These are phyloP conservation scores for Myxozyma mucilagina DNA, from an alignment of 805 yeast species.

Conservation along the genomic window DNA sequence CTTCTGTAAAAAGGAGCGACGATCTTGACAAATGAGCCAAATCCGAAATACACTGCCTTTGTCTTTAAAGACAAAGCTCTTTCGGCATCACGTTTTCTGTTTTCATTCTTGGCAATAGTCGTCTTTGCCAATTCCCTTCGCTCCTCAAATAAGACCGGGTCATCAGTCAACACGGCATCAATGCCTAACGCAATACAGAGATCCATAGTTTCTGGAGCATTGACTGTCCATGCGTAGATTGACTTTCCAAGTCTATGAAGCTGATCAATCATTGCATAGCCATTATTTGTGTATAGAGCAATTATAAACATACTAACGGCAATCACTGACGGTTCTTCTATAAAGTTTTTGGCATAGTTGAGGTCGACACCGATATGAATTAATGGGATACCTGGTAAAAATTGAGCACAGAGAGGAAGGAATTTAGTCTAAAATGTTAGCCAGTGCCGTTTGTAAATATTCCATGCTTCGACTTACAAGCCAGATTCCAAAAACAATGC, in stretches of 20 bases:
- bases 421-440: constrained; percentile 10
- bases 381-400: constrained; percentile 42
- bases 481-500: constrained; percentile 58
- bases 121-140: neutral
- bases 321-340: constrained; percentile 9
- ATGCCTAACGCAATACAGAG: constrained; percentile 42
- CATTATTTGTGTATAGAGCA: constrained; percentile 35
- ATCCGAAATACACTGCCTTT: neutral
- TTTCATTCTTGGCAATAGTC: neutral
- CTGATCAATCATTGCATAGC: constrained; percentile 43
- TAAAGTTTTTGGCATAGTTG: constrained; percentile 20
- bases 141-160: constrained; percentile 34
- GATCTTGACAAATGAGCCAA: neutral
- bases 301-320: constrained; percentile 24
- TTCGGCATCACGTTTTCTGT: neutral
- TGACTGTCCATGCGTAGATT: constrained; percentile 57
- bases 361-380: constrained; percentile 34
- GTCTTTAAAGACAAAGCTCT: neutral
- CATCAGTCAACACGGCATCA: constrained; percentile 49
- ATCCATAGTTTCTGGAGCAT: constrained; percentile 43
- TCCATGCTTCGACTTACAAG: constrained; percentile 39
- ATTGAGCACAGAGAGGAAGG: constrained; percentile 35
- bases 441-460: neutral
- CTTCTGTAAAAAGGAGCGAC: neutral
- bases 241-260: constrained; percentile 53